A percentile compares a stretch with the other conserved stretches of the same genome.
These are phyloP conservation scores for Pyricularia sp. DNA, from an alignment of 2,329 filamentous ascomycete genomes.

Conservation along the genomic window DNA sequence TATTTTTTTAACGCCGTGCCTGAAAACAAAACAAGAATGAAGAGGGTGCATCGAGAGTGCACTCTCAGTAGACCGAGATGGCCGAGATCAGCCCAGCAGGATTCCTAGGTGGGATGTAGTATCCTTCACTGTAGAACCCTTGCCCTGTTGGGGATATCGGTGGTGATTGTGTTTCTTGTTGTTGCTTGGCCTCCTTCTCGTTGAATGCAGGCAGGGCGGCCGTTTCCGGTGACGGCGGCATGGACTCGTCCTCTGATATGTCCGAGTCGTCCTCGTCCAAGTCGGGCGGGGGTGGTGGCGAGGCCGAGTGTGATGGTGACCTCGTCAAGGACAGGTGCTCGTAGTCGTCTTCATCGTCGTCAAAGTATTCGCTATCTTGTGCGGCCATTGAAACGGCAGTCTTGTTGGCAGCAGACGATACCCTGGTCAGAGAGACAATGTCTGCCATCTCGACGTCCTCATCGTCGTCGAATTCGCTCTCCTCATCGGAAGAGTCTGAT, in stretches of 20 bases:
- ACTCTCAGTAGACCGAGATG: conserved; percentile 40
- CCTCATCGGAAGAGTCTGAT: conserved; percentile 34
- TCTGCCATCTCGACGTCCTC: conserved; percentile 46
- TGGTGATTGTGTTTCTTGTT: conserved; percentile 22
- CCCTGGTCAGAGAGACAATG: conserved; percentile 31
- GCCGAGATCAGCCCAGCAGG: conserved; percentile 37
- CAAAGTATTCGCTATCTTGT: conserved; percentile 32
- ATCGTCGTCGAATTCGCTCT: conserved; percentile 38
- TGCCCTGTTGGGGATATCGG: conserved; percentile 15
- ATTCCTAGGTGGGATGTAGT: conserved; percentile 39
- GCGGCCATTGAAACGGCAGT: conserved; percentile 22
- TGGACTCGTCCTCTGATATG: conserved; percentile 57
- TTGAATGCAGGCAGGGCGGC: conserved; percentile 45
- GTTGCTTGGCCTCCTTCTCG: conserved; percentile 33
- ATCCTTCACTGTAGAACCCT: conserved; percentile 37
- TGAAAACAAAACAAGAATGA: neutral
- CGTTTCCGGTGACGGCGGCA: conserved; percentile 58
- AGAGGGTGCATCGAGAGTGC: neutral
- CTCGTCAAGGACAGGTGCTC: conserved; percentile 54
- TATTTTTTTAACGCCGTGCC: conserved; percentile 1
- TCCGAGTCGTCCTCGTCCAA: conserved; percentile 52
- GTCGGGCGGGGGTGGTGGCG: conserved; percentile 42
- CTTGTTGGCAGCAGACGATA: conserved; percentile 23
- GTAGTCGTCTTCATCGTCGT: conserved; percentile 53
- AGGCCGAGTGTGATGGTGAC: conserved; percentile 48